A percentile compares a stretch with the other conserved stretches of the same genome.
These are phyloP conservation scores for Schizophyllum commune DNA, from an alignment of 1,284 basidiomycete genomes.

Conservation along the genomic window DNA sequence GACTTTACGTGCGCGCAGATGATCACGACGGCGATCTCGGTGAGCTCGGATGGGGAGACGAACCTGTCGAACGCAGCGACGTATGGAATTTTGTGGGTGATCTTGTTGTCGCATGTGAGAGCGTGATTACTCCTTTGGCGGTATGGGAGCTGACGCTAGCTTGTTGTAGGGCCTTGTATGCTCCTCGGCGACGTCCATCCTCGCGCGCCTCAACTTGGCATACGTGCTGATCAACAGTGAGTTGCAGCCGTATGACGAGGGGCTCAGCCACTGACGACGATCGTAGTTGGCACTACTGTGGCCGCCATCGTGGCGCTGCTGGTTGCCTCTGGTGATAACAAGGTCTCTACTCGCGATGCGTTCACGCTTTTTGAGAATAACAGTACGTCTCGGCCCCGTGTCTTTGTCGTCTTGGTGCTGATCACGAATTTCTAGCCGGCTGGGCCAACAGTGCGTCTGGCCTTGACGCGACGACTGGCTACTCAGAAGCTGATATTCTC, in stretches of 20 bases:
- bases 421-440: neutral
- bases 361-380: conserved; percentile 67
- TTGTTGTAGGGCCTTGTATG: conserved; percentile 44
- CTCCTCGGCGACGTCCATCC: conserved; percentile 56
- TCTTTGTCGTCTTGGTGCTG: neutral
- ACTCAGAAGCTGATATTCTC: neutral
- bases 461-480: neutral
- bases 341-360: conserved; percentile 57
- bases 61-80: conserved; percentile 53
- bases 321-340: conserved; percentile 45
- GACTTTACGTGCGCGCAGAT: conserved; percentile 73
- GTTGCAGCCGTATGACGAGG: conserved; percentile 12
- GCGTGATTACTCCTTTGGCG: neutral
- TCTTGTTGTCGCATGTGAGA: conserved; percentile 42
- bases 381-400: conserved; percentile 18
- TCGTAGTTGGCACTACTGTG: conserved; percentile 48
- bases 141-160: neutral
- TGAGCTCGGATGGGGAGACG: conserved; percentile 45
- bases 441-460: neutral
- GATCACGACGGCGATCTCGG: conserved; percentile 65
- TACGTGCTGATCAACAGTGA: conserved; percentile 58
- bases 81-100: conserved; percentile 56
- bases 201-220: conserved; percentile 62
- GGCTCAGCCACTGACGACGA: conserved; percentile 3
- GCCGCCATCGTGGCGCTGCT: conserved; percentile 53